A percentile compares a stretch with the other conserved stretches of the same genome.
phyloP scores from a whole-genome alignment of 768 basidiomycete species.

The Boletus tylopilopsis region DNA sequence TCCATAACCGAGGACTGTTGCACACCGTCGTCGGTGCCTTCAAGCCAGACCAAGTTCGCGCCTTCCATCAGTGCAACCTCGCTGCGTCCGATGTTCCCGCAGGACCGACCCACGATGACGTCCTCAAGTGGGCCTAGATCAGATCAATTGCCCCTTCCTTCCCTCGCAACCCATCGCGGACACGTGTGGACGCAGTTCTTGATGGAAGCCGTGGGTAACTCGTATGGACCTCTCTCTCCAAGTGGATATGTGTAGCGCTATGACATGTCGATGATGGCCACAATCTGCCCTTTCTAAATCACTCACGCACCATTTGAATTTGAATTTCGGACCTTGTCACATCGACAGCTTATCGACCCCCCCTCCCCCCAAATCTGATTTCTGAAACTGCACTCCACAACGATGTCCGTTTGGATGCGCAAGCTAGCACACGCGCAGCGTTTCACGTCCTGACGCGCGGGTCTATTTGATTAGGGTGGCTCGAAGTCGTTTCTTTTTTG shows the following conservation, averaged over 20 bases:
- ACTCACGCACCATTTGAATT: too few relatives aligned
- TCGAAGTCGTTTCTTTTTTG: conserved; percentile 1
- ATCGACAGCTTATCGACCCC: too few relatives aligned
- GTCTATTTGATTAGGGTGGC: conserved; percentile 12
- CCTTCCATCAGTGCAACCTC: conserved; percentile 57
- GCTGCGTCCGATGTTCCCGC: conserved; percentile 47
- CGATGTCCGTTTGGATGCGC: conserved; percentile 7
- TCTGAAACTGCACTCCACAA: background rate
- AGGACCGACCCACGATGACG: conserved; percentile 46
- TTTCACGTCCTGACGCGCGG: background rate
- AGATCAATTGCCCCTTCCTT: background rate
- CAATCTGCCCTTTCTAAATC: conserved; percentile 4
- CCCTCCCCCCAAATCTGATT: background rate
- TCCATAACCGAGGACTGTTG: conserved; percentile 69
- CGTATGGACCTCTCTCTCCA: background rate
- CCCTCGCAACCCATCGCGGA: background rate
- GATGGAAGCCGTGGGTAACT: conserved; percentile 1
- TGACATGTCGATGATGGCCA: background rate
- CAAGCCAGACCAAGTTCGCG: conserved; percentile 41
- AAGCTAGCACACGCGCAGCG: background rate
- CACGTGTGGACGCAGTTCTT: conserved; percentile 4
- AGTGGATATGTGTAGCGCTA: conserved; percentile 5
- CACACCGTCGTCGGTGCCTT: conserved; percentile 71
- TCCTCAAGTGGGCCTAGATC: conserved; percentile 40
- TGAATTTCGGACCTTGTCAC: background rate